Evolutionary conservation across 257 asterid species (phyloP).

Genomic region (Nicotiana otophora): DNA sequence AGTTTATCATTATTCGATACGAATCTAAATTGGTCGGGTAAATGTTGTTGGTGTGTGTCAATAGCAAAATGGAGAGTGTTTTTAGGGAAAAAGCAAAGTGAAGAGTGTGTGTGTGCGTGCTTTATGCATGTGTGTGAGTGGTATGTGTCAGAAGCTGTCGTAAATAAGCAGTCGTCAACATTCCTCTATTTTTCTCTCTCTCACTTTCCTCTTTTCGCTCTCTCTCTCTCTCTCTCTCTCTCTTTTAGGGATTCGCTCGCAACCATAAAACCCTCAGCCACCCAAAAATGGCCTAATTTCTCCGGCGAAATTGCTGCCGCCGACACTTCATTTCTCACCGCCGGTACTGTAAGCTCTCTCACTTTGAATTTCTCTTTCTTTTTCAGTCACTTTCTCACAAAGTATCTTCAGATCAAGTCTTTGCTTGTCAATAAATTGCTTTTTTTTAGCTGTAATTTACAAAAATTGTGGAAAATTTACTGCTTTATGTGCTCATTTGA

Average conservation of each 20-base stretch:
- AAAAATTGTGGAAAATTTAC: too few relatives aligned
- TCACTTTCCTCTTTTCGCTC: conserved; percentile 2
- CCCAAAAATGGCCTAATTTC: conserved; percentile 26
- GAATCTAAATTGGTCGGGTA: too few relatives aligned
- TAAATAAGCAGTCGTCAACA: conserved; percentile 8
- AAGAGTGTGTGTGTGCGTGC: too few relatives aligned
- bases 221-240: conserved; percentile 9
- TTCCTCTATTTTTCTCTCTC: conserved; percentile 6
- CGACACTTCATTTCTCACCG: neutral
- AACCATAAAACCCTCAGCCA: neutral
- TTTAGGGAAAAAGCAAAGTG: too few relatives aligned
- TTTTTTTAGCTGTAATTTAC: neutral
- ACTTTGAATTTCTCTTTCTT: neutral
- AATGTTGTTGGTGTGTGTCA: too few relatives aligned
- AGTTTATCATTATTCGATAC: too few relatives aligned
- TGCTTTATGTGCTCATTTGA: neutral
- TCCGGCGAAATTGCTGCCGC: conserved; percentile 1
- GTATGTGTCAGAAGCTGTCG: conserved; percentile 22
- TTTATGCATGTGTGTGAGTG: conserved; percentile 15
- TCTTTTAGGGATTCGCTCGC: conserved; percentile 7
- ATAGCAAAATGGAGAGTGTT: too few relatives aligned
- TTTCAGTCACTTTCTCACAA: neutral
- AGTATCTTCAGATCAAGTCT: neutral
- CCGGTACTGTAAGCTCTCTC: neutral
- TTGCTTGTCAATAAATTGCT: neutral